phyloP scores from a whole-genome alignment of 2,329 filamentous ascomycete genomes.

The Cladosporium sp. region DNA sequence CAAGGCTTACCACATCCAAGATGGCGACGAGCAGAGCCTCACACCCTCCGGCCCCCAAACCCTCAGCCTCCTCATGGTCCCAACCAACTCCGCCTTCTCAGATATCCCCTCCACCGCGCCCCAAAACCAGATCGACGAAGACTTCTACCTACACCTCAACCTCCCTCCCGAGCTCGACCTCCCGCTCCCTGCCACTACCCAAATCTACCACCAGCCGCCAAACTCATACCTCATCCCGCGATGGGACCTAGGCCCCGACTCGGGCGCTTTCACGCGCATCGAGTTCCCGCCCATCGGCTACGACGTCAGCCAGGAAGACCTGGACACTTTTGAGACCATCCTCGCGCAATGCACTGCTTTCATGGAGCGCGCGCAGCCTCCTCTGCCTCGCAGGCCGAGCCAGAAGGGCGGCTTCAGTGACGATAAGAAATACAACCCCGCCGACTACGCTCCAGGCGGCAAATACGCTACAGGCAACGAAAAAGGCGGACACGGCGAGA shows the following conservation, averaged over 20 bases:
- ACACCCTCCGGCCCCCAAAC: conserved; percentile 87
- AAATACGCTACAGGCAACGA: conserved; percentile 49
- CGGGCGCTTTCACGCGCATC: conserved; percentile 87
- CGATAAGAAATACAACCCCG: conserved; percentile 70
- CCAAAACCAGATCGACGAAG: conserved; percentile 67
- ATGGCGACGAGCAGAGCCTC: conserved; percentile 80
- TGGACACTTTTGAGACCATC: conserved; percentile 96
- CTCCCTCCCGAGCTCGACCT: conserved; percentile 92
- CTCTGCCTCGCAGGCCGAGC: conserved; percentile 35
- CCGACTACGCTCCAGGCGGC: conserved; percentile 73
- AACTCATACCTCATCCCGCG: conserved; percentile 90
- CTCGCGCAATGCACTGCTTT: conserved; percentile 97
- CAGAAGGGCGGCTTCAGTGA: conserved; percentile 36
- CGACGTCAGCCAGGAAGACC: conserved; percentile 81
- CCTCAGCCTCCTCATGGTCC: conserved; percentile 91
- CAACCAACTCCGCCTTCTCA: conserved; percentile 72
- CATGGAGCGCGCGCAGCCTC: conserved; percentile 76
- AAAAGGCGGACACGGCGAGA: conserved; percentile 60
- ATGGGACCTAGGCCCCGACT: conserved; percentile 87
- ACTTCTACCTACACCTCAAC: conserved; percentile 96
- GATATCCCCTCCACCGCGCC: conserved; percentile 58
- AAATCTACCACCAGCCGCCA: conserved; percentile 95
- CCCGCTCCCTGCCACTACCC: conserved; percentile 88
- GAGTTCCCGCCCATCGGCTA: conserved; percentile 77
- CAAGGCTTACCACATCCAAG: conserved; percentile 83